Percentiles rank a stretch among this genome's conserved stretches.
phyloP scores from a whole-genome alignment of 176 grass and related monocot species.

The Avena atlantica region DNA sequence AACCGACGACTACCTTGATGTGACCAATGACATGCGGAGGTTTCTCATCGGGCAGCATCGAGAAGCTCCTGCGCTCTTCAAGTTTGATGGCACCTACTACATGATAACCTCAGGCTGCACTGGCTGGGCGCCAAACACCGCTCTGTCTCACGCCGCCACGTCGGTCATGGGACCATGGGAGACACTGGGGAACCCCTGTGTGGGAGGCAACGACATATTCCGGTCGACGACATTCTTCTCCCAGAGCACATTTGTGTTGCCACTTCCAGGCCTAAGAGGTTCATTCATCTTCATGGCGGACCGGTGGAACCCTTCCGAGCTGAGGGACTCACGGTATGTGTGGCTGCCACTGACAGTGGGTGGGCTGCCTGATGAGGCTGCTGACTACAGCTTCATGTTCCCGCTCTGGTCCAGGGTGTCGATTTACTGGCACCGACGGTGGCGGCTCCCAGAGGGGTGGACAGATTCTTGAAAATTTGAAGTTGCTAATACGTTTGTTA shows the following conservation, averaged over 20 bases:
- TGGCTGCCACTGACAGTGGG: conserved; percentile 88
- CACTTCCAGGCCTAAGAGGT: conserved; percentile 68
- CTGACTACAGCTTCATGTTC: conserved; percentile 99
- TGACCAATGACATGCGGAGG: conserved; percentile 58
- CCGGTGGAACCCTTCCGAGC: conserved; percentile 87
- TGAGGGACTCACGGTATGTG: conserved; percentile 81
- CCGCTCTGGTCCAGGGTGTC: conserved; percentile 91
- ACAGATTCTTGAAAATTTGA: conserved; percentile 53
- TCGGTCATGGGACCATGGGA: conserved; percentile 94
- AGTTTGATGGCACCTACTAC: conserved; percentile 86
- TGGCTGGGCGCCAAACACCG: conserved; percentile 88
- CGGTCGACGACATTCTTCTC: conserved; percentile 89
- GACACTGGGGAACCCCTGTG: conserved; percentile 80
- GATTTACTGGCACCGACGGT: conserved; percentile 89
- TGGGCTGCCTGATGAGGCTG: conserved; percentile 78
- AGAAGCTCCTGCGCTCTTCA: conserved; percentile 89
- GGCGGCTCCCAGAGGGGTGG: conserved; percentile 81
- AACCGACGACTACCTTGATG: conserved; percentile 87
- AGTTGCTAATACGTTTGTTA: conserved; percentile 4
- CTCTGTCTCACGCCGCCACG: conserved; percentile 76
- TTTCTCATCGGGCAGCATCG: conserved; percentile 75
- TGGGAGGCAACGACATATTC: conserved; percentile 84
- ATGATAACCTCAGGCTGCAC: conserved; percentile 97
- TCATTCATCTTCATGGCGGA: conserved; percentile 98
- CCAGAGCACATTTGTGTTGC: conserved; percentile 90